phyloP scores from a whole-genome alignment of 352 stramenopile species.

The Phytopythium kandeliae region DNA sequence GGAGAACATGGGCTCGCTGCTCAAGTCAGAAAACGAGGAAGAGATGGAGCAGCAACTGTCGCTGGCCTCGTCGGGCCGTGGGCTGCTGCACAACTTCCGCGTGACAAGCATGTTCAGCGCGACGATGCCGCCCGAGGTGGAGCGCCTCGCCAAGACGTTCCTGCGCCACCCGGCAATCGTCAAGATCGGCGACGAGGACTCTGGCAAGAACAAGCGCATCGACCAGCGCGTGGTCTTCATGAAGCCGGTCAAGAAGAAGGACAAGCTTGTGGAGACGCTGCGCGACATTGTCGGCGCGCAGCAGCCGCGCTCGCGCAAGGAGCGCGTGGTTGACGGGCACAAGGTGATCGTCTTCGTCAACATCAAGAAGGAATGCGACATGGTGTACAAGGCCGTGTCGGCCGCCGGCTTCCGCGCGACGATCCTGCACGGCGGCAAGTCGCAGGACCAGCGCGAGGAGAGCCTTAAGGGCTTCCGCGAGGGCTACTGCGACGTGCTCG shows the following conservation, averaged over 20 bases:
- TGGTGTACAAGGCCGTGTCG: conserved; percentile 92
- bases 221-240: conserved; percentile 95
- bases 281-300: conserved; percentile 76
- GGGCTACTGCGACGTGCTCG: conserved; percentile 85
- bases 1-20: conserved; percentile 94
- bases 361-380: conserved; percentile 97
- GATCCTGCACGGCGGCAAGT: conserved; percentile 97
- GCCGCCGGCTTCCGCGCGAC: conserved; percentile 86
- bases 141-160: conserved; percentile 96
- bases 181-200: conserved; percentile 97
- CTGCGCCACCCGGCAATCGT: conserved; percentile 96
- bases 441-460: conserved; percentile 94
- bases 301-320: conserved; percentile 55
- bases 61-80: conserved; percentile 24
- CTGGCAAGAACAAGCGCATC: conserved; percentile 98
- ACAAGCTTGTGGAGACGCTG: conserved; percentile 81
- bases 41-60: conserved; percentile 93
- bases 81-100: conserved; percentile 66
- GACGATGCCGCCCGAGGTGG: conserved; percentile 97
- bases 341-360: conserved; percentile 99
- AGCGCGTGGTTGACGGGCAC: conserved; percentile 67
- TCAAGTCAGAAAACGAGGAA: conserved; percentile 96
- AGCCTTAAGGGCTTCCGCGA: conserved; percentile 89
- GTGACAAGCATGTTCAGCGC: conserved; percentile 98
- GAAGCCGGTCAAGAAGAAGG: conserved; percentile 89